Base-by-base conservation (phyloP, 192 early-diverging fungal genomes). In the Rhizoclosmatium globosum region DNA sequence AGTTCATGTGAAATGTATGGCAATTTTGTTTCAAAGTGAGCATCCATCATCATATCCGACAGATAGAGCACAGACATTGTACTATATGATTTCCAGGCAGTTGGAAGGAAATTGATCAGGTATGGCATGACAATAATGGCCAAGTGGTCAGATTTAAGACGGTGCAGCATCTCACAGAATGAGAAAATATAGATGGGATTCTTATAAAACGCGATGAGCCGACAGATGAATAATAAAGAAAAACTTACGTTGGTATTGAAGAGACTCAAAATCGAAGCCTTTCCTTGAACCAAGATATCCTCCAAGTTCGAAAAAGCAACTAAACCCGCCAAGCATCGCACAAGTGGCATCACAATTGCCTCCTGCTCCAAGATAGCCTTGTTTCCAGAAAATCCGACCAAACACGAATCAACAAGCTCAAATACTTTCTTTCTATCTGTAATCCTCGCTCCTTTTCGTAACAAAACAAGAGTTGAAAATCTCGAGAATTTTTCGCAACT, bases 121-220 rank as follows among this genome's bases (percentile, higher is more conserved):
- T 92, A 86, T 15, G 94, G 94, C 31, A 95, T 81, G 68, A 94
- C 82, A 57, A 95, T 88, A 75, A 92, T 91, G 23, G 90, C 90
- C 77, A 90, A 94, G 67, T 94, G 90, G 44, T 83, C 74, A 91
- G 94, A 93, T 57, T 87, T 86, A 15, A 92, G 68, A 17, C 88
- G 87, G 41, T 86, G 85, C 9, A 96, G 84, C 3, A 88, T 83
- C 68, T 95, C 84, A 17, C 84, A 87, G 83, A 96, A 94, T 13
- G 88, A 82, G 60, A 94, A 85, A 13, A 94, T 87, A 39, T 83
- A 77, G n/a, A 85, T 71, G 2, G 84, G 70, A 78, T 93, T 87
- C 82, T 91, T 56, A 58, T 66, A 31, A 31, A 31, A 31, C 31
- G 31, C 31, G 0, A 0, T 31, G 0, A 31, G 31, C 31, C 31